Conservation (phyloP, 371 early-diverging fungal genomes). For the Mucor velutinosus region DNA sequence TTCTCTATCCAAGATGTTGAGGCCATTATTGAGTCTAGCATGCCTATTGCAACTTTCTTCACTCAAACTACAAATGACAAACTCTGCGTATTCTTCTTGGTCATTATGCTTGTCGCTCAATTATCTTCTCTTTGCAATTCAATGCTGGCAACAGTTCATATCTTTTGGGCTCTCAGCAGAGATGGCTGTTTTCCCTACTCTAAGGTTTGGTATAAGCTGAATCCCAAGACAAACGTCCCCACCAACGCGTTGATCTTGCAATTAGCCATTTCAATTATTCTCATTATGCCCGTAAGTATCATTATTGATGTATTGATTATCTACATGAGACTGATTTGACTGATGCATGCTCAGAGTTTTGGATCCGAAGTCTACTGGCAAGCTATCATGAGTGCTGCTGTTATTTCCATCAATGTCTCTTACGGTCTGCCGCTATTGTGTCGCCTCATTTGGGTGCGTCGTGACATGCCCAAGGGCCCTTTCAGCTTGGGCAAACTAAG, state of each 20-base stretch:
- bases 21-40: conserved; percentile 12
- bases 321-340: neutral
- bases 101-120: conserved; percentile 29
- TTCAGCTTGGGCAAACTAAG: conserved; percentile 29
- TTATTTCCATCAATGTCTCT: conserved; percentile 31
- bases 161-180: conserved; percentile 32
- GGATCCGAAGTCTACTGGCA: conserved; percentile 32
- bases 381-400: conserved; percentile 33
- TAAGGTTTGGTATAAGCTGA: conserved; percentile 22
- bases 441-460: conserved; percentile 29
- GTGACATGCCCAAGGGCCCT: conserved; percentile 32
- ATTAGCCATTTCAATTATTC: conserved; percentile 18
- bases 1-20: conserved; percentile 49
- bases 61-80: conserved; percentile 14
- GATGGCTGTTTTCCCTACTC: conserved; percentile 31
- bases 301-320: neutral
- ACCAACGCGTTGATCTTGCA: conserved; percentile 19
- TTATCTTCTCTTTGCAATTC: conserved; percentile 31
- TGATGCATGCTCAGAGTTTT: conserved; percentile 14
- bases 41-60: conserved; percentile 28
- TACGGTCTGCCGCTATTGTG: conserved; percentile 34
- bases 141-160: conserved; percentile 18
- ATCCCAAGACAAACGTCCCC: conserved; percentile 17
- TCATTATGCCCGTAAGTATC: conserved; percentile 35
- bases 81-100: conserved; percentile 26